These are phyloP conservation scores for Limnanthes douglasii DNA, from an alignment of 345 rosid genomes.

Conservation along the genomic window DNA sequence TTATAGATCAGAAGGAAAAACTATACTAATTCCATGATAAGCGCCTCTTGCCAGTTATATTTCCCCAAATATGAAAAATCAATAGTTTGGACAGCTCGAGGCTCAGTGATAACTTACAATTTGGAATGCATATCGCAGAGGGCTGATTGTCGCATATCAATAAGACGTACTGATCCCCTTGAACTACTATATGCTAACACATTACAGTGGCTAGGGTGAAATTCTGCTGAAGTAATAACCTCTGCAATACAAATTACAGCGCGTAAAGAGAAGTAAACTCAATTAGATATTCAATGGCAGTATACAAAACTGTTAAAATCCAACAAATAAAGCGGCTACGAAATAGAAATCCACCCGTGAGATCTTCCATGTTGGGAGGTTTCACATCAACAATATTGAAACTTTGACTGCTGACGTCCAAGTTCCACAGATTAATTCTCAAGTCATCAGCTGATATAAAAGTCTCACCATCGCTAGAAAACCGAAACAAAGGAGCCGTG, in stretches of 20 bases:
- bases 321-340: constrained; percentile 1
- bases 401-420: constrained; percentile 93
- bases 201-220: constrained; percentile 92
- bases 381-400: constrained; percentile 95
- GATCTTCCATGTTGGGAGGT: constrained; percentile 97
- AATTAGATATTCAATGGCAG: neutral
- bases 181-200: constrained; percentile 97
- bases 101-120: constrained; percentile 82
- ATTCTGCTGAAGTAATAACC: constrained; percentile 99
- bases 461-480: constrained; percentile 76
- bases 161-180: constrained; percentile 88
- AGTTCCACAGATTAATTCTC: constrained; percentile 95
- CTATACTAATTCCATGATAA: neutral
- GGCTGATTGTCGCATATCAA: constrained; percentile 98
- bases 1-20: neutral
- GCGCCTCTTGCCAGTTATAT: constrained; percentile 6
- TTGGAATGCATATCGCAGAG: constrained; percentile 88
- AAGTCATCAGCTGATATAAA: constrained; percentile 97
- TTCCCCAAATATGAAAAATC: no score
- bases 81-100: no score
- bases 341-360: constrained; percentile 97
- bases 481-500: neutral
- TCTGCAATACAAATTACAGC: constrained; percentile 32
- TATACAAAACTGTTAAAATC: neutral
- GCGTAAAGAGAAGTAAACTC: neutral